A percentile compares a stretch with the other conserved stretches of the same genome.
These are phyloP conservation scores for Beauveria pseudobassiana DNA, from an alignment of 2,329 filamentous ascomycete species.

Conservation along the genomic window DNA sequence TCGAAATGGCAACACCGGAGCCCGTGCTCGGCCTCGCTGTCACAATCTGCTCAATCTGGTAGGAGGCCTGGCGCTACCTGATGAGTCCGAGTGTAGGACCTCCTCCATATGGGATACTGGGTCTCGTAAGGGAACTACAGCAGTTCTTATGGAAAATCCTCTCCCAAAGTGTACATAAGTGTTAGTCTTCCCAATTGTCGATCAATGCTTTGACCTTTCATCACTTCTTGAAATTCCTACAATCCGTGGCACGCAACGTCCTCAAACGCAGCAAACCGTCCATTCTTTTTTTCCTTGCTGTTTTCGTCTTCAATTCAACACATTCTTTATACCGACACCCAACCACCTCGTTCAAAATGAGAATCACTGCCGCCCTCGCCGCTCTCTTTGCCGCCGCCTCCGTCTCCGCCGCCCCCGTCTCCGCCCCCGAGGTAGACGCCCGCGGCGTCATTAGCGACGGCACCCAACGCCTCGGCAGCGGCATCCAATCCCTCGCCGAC, in stretches of 20 bases:
- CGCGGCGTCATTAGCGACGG: background rate
- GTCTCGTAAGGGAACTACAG: background rate
- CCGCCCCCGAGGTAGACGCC: background rate
- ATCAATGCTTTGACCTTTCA: too few relatives aligned
- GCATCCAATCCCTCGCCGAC: background rate
- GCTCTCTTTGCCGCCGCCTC: background rate
- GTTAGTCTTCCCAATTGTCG: too few relatives aligned
- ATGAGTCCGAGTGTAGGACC: background rate
- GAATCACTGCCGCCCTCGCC: background rate
- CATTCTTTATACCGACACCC: background rate
- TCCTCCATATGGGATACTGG: background rate
- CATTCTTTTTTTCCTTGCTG: background rate
- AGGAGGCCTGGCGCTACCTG: background rate
- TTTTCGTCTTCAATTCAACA: background rate
- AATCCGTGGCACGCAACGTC: too few relatives aligned
- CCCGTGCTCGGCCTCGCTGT: background rate
- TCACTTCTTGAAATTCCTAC: too few relatives aligned
- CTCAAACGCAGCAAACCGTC: too few relatives aligned
- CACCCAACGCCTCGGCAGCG: background rate
- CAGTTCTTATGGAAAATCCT: background rate
- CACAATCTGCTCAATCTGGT: background rate
- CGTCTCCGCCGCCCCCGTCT: background rate
- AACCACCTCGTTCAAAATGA: background rate
- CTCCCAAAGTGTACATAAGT: background rate
- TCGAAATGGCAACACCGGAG: background rate